Base-by-base conservation (phyloP, 179 eudicot genomes). In the Silene noctiflora region DNA sequence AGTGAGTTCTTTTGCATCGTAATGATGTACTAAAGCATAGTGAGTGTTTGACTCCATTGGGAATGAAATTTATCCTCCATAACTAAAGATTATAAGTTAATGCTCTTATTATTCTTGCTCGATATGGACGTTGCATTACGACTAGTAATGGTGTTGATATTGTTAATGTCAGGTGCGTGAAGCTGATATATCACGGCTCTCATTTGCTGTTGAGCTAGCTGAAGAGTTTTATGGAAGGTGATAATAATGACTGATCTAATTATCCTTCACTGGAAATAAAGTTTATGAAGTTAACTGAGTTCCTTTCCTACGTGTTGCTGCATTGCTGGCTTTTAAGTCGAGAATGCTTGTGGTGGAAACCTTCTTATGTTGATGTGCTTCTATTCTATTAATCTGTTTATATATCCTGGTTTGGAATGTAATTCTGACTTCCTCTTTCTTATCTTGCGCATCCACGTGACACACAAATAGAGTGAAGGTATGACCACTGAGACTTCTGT, bases 171-270 rank as follows among this genome's bases (percentile, higher is more conserved):
- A 93, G 96, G 87, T 93, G 63, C 97, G 97, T 77, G 99, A 95
- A 84, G 99, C 98, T 77, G 99, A 95, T 81, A 93, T 95, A 81
- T 95, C 99, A 20, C 88, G 98, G 16, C 85, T 93, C 39, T 95
- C 99, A 58, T 91, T 95, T 85, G 97, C 98, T 66, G 98, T 95
- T 83, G 99, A 95, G 85, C 97, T 95, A 84, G 99, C 99, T 82
- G 99, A 93, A 88, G 99, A 95, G 78, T 95, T 95, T 79, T 93
- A 95, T 77, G 98, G 98, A 79, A 93, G 98, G 98, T 91, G 69
- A 86, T 78, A 55, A 75, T 59, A 21, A 27, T 39, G 33, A 31
- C n/a, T n/a, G 20, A 20, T 25, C 31, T 44, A 48, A 25, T 29
- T 55, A 19, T 33, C 9, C 4, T 0, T 22, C 9, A 3, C n/a